Conservation (phyloP, 441 rosid species). For the Breynia disticha region DNA sequence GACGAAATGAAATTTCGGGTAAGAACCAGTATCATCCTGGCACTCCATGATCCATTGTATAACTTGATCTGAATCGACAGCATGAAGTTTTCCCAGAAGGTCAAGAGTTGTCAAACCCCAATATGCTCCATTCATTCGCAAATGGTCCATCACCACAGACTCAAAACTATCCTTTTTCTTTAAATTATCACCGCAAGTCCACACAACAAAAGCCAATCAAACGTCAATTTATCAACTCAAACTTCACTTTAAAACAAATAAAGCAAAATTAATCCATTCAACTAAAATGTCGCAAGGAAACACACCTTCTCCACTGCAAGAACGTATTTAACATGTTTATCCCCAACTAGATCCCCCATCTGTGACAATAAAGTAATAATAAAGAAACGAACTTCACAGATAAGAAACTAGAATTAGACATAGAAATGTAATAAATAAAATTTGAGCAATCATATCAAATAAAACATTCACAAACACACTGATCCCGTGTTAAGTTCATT, state of each 20-base stretch:
- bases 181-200: constrained; percentile 1
- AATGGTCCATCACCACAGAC: constrained; percentile 77
- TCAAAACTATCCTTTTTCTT: constrained; percentile 74
- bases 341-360: constrained; percentile 54
- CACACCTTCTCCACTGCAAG: constrained; percentile 64
- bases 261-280: not conserved
- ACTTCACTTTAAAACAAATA: not conserved
- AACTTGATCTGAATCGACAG: constrained; percentile 50
- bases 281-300: not conserved
- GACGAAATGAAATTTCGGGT: not conserved
- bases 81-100: constrained; percentile 57
- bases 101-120: constrained; percentile 84
- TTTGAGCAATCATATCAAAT: not conserved
- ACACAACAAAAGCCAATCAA: not conserved
- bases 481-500: not conserved
- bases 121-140: constrained; percentile 80
- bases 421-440: no score
- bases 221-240: not conserved
- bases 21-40: constrained; percentile 69
- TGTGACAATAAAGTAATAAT: no score
- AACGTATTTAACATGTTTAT: constrained; percentile 58
- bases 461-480: not conserved
- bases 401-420: no score
- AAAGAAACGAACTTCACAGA: no score
- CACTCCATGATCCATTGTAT: constrained; percentile 71